A percentile compares a stretch with the other conserved stretches of the same genome.
These are phyloP conservation scores for Phialophora chinensis DNA, from an alignment of 2,329 filamentous ascomycete genomes.

Conservation along the genomic window DNA sequence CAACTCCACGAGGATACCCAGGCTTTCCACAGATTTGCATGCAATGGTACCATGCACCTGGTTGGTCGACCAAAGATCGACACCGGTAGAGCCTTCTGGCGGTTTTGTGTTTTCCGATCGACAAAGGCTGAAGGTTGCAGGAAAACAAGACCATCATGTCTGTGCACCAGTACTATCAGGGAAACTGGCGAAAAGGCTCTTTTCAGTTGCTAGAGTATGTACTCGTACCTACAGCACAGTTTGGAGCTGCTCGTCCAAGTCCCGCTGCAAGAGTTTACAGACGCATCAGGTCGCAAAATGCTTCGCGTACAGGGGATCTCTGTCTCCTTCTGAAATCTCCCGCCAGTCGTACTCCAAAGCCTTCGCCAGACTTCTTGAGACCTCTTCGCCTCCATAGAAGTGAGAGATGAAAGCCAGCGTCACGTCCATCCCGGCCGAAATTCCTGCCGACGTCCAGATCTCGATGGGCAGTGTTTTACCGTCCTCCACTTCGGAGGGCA, in stretches of 20 bases:
- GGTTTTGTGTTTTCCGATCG: not conserved
- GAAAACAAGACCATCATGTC: not conserved
- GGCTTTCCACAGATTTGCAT: not conserved
- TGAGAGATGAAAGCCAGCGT: constrained; percentile 63
- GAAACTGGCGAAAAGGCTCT: not conserved
- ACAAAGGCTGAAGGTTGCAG: not conserved
- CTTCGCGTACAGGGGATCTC: constrained; percentile 34
- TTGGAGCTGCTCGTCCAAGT: no score
- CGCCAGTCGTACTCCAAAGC: constrained; percentile 65
- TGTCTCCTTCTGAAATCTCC: constrained; percentile 45
- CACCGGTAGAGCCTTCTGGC: not conserved
- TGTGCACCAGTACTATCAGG: not conserved
- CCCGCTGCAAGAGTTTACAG: not conserved
- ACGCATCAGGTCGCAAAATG: constrained; percentile 18
- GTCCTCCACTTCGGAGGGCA: constrained; percentile 28
- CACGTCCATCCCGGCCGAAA: constrained; percentile 68
- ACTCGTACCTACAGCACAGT: not conserved
- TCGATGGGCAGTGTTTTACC: constrained; percentile 24
- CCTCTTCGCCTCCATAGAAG: constrained; percentile 59
- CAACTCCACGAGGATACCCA: not conserved
- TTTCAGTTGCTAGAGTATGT: not conserved
- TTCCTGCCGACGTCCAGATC: constrained; percentile 69
- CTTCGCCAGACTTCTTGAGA: constrained; percentile 56
- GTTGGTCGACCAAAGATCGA: not conserved
- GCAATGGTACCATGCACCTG: not conserved